Evolutionary conservation across 2,329 filamentous ascomycete species (phyloP).

Genomic region (Colletotrichum sp.): DNA sequence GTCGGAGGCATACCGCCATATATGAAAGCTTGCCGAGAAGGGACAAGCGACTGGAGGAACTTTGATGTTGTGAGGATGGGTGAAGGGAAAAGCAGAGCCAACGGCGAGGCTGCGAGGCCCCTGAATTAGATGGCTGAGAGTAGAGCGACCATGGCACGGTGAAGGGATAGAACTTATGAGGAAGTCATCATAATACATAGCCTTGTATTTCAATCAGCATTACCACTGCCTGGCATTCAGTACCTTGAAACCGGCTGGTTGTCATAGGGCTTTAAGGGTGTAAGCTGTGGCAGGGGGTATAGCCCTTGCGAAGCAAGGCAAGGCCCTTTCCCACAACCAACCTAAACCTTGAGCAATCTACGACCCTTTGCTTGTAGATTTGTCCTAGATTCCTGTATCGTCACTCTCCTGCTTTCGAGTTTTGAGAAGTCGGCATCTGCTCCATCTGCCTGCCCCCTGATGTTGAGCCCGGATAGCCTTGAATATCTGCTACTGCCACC

Average conservation of each 20-base stretch:
- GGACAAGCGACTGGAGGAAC: background rate
- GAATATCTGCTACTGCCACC: too few species aligned
- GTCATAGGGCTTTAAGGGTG: fast-evolving
- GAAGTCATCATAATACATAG: background rate
- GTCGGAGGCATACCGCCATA: slow-evolving; percentile 17
- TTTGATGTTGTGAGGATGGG: background rate
- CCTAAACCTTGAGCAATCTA: too few species aligned
- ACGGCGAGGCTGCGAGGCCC: background rate
- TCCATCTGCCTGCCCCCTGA: background rate
- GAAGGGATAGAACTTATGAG: background rate
- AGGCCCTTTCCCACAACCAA: background rate
- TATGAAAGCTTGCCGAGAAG: slow-evolving; percentile 13
- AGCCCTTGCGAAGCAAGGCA: background rate
- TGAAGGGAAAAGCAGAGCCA: background rate
- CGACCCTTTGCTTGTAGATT: background rate
- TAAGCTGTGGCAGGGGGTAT: background rate
- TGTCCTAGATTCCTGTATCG: fast-evolving
- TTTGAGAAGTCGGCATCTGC: background rate
- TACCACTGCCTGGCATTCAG: background rate
- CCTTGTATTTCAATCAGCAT: background rate
- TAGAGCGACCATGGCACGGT: background rate
- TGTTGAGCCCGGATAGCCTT: background rate
- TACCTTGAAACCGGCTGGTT: background rate
- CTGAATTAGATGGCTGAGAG: background rate
- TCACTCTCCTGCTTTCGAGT: fast-evolving